phyloP scores from a whole-genome alignment of 768 basidiomycete species.

The Trametes elegans region DNA sequence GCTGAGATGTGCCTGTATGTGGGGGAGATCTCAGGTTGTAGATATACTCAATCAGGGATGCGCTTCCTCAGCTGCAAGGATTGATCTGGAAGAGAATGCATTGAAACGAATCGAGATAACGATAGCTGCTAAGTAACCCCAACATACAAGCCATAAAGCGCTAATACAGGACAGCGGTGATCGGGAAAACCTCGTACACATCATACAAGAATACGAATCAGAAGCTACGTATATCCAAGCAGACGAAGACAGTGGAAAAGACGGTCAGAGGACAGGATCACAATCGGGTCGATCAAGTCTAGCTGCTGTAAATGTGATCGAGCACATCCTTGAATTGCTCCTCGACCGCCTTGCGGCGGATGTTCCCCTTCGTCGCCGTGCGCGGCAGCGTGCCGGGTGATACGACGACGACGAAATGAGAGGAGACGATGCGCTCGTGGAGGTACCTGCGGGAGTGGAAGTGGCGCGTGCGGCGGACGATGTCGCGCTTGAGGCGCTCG shows the following conservation, averaged over 20 bases:
- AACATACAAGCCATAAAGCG: too few species aligned
- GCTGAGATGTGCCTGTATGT: too few species aligned
- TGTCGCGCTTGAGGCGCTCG: conserved; percentile 62
- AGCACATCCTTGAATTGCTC: conserved; percentile 56
- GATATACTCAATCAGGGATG: too few species aligned
- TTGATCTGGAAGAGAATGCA: too few species aligned
- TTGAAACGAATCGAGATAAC: too few species aligned
- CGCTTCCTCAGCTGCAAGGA: too few species aligned
- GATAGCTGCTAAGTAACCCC: too few species aligned
- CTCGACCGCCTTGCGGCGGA: conserved; percentile 75
- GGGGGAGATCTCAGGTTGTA: too few species aligned
- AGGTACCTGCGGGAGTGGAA: conserved; percentile 77
- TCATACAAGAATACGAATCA: too few species aligned
- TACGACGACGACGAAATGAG: conserved; percentile 68
- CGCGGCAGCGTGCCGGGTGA: conserved; percentile 65
- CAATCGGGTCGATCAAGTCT: conserved; percentile 7
- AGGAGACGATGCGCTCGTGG: conserved; percentile 70
- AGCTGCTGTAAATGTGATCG: conserved; percentile 50
- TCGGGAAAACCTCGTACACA: too few species aligned
- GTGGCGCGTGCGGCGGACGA: conserved; percentile 67
- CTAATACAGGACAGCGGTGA: too few species aligned
- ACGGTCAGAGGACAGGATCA: neutral
- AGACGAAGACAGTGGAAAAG: neutral
- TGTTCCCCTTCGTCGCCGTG: conserved; percentile 81
- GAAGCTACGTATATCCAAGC: neutral